These are phyloP conservation scores for Phlebopus sp. DNA, from an alignment of 1,284 basidiomycete genomes.

Conservation along the genomic window DNA sequence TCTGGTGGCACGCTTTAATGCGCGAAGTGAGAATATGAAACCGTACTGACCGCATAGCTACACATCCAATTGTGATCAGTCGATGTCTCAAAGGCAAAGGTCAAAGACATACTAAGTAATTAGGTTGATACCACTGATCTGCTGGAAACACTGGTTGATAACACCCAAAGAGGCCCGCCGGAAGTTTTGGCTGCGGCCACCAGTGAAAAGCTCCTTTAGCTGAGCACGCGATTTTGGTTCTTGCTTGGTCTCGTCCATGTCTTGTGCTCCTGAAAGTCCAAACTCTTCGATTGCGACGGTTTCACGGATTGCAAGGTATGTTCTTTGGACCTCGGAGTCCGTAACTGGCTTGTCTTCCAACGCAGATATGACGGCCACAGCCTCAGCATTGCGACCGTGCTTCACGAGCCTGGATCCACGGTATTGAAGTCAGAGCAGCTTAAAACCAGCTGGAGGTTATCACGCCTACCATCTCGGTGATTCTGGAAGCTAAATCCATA, in stretches of 20 bases:
- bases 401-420: conserved; percentile 47
- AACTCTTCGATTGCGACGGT: conserved; percentile 43
- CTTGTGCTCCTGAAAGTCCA: conserved; percentile 5
- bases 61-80: not conserved
- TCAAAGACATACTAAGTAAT: conserved; percentile 56
- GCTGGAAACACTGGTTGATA: conserved; percentile 68
- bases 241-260: conserved; percentile 11
- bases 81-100: not conserved
- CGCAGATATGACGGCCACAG: conserved; percentile 61
- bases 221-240: conserved; percentile 11
- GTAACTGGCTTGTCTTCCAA: conserved; percentile 54
- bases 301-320: conserved; percentile 54
- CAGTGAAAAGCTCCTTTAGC: conserved; percentile 51
- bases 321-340: conserved; percentile 51
- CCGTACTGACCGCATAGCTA: conserved; percentile 34
- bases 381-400: conserved; percentile 58
- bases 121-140: conserved; percentile 57
- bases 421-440: not conserved
- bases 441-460: not conserved
- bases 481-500: conserved; percentile 52
- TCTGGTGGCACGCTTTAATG: conserved; percentile 32
- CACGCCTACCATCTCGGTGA: conserved; percentile 57
- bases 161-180: conserved; percentile 57
- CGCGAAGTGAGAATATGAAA: not conserved
- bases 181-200: conserved; percentile 63